phyloP scores from a whole-genome alignment of 2,329 filamentous ascomycete species.

The Xylariaceae sp. region DNA sequence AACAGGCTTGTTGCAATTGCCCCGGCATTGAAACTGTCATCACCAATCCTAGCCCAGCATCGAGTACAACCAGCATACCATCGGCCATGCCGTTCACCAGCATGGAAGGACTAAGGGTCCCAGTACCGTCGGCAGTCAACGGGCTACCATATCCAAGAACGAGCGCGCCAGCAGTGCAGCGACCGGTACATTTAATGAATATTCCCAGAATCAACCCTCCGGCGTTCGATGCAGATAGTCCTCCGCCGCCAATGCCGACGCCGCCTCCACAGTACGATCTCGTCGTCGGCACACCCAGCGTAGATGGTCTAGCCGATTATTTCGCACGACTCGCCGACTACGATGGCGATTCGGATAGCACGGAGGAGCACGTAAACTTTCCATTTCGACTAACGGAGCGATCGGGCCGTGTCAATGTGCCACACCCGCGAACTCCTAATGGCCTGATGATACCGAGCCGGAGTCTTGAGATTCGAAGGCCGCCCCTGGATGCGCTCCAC shows the following conservation, averaged over 20 bases:
- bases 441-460: constrained; percentile 49
- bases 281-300: constrained; percentile 63
- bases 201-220: constrained; percentile 84
- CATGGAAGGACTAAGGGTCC: constrained; percentile 32
- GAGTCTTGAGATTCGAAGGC: constrained; percentile 51
- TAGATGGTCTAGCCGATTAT: constrained; percentile 76
- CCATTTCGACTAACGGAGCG: constrained; percentile 44
- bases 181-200: constrained; percentile 76
- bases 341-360: constrained; percentile 43
- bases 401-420: constrained; percentile 52
- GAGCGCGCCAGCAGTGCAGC: constrained; percentile 27
- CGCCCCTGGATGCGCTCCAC: constrained; percentile 29
- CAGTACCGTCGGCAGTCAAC: constrained; percentile 53
- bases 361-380: constrained; percentile 25
- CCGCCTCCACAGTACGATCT: constrained; percentile 81
- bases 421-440: constrained; percentile 51
- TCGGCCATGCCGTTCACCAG: constrained; percentile 33
- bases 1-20: constrained; percentile 49
- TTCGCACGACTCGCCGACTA: constrained; percentile 75
- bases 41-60: constrained; percentile 63
- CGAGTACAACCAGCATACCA: constrained; percentile 48
- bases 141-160: constrained; percentile 35
- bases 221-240: constrained; percentile 74
- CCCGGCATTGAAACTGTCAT: constrained; percentile 42
- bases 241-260: constrained; percentile 63